A percentile compares a stretch with the other conserved stretches of the same genome.
Evolutionary conservation across 106 monocot species (phyloP).

Genomic region (Allium sativum): DNA sequence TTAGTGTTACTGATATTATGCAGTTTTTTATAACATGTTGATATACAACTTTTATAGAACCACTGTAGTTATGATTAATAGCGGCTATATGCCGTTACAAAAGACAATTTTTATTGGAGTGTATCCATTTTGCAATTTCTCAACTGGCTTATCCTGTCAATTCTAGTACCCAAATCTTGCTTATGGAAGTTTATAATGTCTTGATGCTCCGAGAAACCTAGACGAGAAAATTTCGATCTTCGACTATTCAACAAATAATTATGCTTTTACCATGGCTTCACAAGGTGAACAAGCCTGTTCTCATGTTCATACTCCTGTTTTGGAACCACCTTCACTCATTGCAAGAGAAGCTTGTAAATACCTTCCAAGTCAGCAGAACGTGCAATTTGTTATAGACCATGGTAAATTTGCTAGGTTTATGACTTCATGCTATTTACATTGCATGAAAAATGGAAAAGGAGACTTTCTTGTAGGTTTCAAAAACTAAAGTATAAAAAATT

Average conservation of each 20-base stretch:
- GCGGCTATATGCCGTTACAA: too few species aligned
- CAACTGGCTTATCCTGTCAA: not conserved
- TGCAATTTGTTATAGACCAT: too few species aligned
- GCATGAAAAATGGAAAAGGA: constrained; percentile 29
- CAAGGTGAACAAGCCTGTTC: constrained; percentile 11
- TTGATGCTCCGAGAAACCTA: not conserved
- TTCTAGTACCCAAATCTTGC: constrained; percentile 29
- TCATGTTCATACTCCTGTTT: constrained; percentile 11
- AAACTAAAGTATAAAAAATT: constrained; percentile 7
- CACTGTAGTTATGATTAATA: too few species aligned
- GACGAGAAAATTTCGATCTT: constrained; percentile 33
- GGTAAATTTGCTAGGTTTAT: not conserved
- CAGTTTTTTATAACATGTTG: too few species aligned
- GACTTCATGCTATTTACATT: constrained; percentile 16
- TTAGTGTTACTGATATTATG: too few species aligned
- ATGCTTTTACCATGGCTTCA: constrained; percentile 34
- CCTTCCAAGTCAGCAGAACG: too few species aligned
- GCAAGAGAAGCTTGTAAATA: constrained; percentile 2
- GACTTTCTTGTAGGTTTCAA: constrained; percentile 36
- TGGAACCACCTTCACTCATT: constrained; percentile 3
- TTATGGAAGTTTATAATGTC: constrained; percentile 12
- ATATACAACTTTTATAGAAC: too few species aligned
- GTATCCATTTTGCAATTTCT: constrained; percentile 40
- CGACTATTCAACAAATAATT: constrained; percentile 33
- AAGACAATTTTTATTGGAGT: too few species aligned